phyloP scores from a whole-genome alignment of 2,329 filamentous ascomycete genomes.

The Neophaeococcomyces aloes region DNA sequence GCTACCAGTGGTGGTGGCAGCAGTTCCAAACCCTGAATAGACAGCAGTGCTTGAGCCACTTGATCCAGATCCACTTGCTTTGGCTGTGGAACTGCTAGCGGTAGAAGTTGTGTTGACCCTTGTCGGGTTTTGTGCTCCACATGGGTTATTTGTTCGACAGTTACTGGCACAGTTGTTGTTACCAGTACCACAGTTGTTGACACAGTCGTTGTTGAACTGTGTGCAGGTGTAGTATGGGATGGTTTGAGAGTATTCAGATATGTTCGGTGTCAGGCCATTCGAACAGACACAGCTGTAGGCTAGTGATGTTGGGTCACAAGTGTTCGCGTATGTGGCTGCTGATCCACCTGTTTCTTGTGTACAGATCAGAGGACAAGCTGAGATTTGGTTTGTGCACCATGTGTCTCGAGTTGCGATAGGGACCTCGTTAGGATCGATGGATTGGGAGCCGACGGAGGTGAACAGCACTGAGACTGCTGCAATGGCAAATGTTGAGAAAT shows the following conservation, averaged over 20 bases:
- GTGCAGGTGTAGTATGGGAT: constrained; percentile 54
- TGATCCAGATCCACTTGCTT: constrained; percentile 26
- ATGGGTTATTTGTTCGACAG: constrained; percentile 47
- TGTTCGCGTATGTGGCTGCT: constrained; percentile 28
- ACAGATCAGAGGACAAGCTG: constrained; percentile 37
- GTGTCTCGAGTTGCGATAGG: constrained; percentile 22
- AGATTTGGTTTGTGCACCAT: constrained; percentile 35
- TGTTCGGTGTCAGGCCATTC: constrained; percentile 45
- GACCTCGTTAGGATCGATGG: constrained; percentile 31
- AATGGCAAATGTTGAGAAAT: constrained; percentile 21
- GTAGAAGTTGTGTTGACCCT: constrained; percentile 42
- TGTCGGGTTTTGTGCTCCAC: constrained; percentile 50
- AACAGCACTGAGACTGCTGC: constrained; percentile 26
- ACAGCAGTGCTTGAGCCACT: constrained; percentile 27
- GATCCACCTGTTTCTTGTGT: constrained; percentile 30
- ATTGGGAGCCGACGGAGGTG: constrained; percentile 28
- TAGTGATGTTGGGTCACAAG: constrained; percentile 38
- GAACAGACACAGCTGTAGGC: constrained; percentile 47
- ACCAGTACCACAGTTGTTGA: constrained; percentile 36
- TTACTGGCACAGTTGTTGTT: constrained; percentile 40
- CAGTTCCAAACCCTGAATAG: constrained; percentile 35
- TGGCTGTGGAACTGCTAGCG: constrained; percentile 27
- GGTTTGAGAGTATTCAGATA: constrained; percentile 52
- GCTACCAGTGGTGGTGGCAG: constrained; percentile 23
- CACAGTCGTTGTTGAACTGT: constrained; percentile 47